Evolutionary conservation across 768 basidiomycete species (phyloP), one percentile per base, ranked within the genome.

Genomic region (Podaxis sp.): DNA sequence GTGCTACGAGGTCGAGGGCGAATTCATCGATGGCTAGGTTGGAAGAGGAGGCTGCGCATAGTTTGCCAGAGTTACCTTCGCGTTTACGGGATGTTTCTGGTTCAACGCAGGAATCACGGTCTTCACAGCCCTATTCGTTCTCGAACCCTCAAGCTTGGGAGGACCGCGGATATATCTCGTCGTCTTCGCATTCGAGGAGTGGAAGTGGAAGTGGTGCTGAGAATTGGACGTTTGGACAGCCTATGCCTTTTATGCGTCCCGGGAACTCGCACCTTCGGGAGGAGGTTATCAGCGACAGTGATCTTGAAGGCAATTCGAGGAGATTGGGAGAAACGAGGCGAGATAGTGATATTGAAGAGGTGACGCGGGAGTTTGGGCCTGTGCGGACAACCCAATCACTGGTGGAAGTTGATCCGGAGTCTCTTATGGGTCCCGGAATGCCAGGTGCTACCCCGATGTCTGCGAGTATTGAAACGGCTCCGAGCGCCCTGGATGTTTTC

Each of bases 151-250:
- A 51, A 17, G 61, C 61, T 57, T 63, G 61, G 62, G 68, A 62
- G 24, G 69, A 66, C 19, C 68, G 68, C 1, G 69, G 67, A 36
- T 74, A 73, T 22, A 73, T 74, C 64, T 76, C 71, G 9, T 76
- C 79, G 9, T 74, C 76, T 61, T 78, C 80, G 3, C 81, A 82
- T 71, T 82, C 81, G 39, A 70, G 82, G 65, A 78, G 80, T 33
- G 85, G 84, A 26, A 86, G 84, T 64, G 81, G 77, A 51, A 80
- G 79, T 57, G 79, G 81, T 11, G 64, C 58, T 15, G 89, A 90
- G 69, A 90, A 90, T 70, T 81, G 90, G 71, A 92, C 90, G 8
- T 93, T 92, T 73, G 91, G 91, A 12, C 81, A 85, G 24, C 82
- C 80, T 0, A 74, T 87, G 71, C 70, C 80, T 59, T 76, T 76